A percentile compares a stretch with the other conserved stretches of the same genome.
Conservation (phyloP, 2,329 filamentous ascomycete species). For the Aspergillus jensenii region DNA sequence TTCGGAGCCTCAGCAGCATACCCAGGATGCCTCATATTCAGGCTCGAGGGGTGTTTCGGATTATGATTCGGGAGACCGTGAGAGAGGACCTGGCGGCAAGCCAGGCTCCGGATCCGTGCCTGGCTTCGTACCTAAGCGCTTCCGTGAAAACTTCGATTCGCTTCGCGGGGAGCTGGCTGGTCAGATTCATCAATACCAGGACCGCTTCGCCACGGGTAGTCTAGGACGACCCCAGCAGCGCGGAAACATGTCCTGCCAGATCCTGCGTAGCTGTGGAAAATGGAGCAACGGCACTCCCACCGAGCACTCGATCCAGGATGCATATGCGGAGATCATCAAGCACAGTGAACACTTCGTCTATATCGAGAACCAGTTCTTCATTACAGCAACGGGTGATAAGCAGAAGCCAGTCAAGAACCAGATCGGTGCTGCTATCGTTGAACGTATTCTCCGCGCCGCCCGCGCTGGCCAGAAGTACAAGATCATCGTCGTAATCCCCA, state of each 20-base stretch:
- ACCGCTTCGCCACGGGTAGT: constrained; percentile 29
- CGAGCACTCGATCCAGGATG: constrained; percentile 81
- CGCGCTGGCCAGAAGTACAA: constrained; percentile 85
- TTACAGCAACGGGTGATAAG: constrained; percentile 83
- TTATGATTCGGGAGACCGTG: constrained; percentile 35
- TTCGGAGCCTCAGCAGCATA: constrained; percentile 25
- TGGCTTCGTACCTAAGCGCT: constrained; percentile 30
- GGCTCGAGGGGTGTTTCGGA: constrained; percentile 34
- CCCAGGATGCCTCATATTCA: constrained; percentile 31
- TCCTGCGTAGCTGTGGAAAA: constrained; percentile 79
- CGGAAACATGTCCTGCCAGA: constrained; percentile 40
- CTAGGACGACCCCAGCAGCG: constrained; percentile 20
- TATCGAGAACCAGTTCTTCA: constrained; percentile 99
- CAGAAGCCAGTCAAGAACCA: constrained; percentile 85
- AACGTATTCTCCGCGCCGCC: constrained; percentile 77
- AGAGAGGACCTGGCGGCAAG: constrained; percentile 22
- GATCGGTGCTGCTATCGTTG: constrained; percentile 88
- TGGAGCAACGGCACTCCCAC: constrained; percentile 91
- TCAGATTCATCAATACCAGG: constrained; percentile 47
- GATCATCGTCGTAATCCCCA: constrained; percentile 85
- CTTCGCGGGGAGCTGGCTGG: constrained; percentile 42
- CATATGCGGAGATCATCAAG: constrained; percentile 79
- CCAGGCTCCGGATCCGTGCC: constrained; percentile 5
- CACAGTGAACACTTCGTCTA: constrained; percentile 92
- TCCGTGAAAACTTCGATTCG: constrained; percentile 39